Conservation (phyloP, 768 basidiomycete genomes). For the Lactarius sanguifluus region DNA sequence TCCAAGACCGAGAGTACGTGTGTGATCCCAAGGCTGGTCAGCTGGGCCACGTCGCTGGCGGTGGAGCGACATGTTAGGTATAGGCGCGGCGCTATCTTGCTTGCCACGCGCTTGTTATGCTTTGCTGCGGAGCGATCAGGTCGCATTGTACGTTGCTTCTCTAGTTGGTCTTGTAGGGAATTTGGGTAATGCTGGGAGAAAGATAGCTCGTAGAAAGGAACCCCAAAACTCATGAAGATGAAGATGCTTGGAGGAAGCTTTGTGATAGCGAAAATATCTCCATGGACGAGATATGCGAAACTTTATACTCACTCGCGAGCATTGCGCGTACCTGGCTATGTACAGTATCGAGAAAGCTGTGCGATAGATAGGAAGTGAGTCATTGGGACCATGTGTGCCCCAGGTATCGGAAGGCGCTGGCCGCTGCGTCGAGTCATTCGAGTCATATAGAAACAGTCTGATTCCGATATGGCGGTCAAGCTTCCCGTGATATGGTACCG, state of each 20-base stretch:
- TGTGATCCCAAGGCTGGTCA: constrained; percentile 63
- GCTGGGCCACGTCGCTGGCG: constrained; percentile 48
- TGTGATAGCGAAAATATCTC: background rate
- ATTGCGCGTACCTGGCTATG: background rate
- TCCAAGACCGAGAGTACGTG: constrained; percentile 72
- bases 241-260: background rate
- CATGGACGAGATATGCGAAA: background rate
- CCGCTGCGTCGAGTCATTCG: background rate
- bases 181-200: constrained; percentile 4
- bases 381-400: background rate
- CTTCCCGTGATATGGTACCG: background rate
- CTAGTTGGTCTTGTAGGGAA: background rate
- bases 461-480: background rate
- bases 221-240: constrained; percentile 7
- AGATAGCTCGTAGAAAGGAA: background rate
- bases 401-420: too few species aligned
- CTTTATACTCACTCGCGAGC: background rate
- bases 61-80: constrained; percentile 65
- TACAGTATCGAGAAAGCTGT: background rate
- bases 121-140: background rate
- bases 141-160: constrained; percentile 10
- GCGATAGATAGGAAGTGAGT: constrained; percentile 1
- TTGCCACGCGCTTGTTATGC: constrained; percentile 29
- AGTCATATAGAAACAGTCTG: background rate
- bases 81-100: constrained; percentile 47